phyloP scores from a whole-genome alignment of 257 asterid species.

The Primulina huaijiensis region DNA sequence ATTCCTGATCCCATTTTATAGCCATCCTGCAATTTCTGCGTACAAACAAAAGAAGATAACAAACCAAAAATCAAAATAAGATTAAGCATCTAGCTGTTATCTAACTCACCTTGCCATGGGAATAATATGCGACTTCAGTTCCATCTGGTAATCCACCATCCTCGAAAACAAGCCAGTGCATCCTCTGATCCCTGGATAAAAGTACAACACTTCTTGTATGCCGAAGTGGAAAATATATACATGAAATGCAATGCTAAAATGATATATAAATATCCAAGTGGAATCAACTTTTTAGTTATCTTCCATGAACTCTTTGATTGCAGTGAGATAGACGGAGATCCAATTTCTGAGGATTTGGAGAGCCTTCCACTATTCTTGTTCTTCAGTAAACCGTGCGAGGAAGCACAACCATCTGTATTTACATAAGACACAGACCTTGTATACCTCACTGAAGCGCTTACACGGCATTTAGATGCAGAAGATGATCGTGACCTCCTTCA shows the following conservation, averaged over 20 bases:
- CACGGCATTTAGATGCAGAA: constrained; percentile 22
- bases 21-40: constrained; percentile 84
- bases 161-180: constrained; percentile 91
- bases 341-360: constrained; percentile 43
- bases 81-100: constrained; percentile 10
- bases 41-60: constrained; percentile 27
- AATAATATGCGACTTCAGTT: constrained; percentile 82
- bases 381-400: constrained; percentile 11
- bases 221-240: constrained; percentile 8
- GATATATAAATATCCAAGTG: constrained; percentile 14
- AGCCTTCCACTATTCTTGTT: constrained; percentile 22
- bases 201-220: constrained; percentile 24
- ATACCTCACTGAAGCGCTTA: constrained; percentile 31
- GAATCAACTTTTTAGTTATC: constrained; percentile 82
- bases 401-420: constrained; percentile 24
- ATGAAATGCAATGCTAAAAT: constrained; percentile 12
- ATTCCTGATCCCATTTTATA: constrained; percentile 87
- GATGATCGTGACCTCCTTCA: constrained; percentile 28
- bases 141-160: constrained; percentile 94
- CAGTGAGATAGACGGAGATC: constrained; percentile 40
- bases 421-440: constrained; percentile 12
- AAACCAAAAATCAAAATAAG: constrained; percentile 17
- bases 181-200: constrained; percentile 71
- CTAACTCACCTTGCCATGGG: constrained; percentile 83
- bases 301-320: constrained; percentile 56